phyloP scores from a whole-genome alignment of 176 grass and related monocot genomes.

The Elymus sibiricus region DNA sequence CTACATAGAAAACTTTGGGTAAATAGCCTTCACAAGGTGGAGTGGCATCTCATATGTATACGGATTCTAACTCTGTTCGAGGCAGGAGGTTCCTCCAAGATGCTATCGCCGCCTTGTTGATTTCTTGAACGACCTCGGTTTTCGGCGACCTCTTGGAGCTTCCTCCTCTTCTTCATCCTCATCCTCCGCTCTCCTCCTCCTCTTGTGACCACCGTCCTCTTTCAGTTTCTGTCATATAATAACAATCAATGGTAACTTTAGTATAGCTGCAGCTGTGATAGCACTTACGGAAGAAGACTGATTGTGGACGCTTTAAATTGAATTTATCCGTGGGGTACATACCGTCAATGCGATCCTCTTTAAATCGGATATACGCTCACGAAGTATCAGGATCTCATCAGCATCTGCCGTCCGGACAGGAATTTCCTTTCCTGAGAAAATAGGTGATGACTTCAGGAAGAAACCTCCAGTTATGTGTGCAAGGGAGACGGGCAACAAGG shows the following conservation, averaged over 20 bases:
- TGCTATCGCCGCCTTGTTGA: constrained; percentile 35
- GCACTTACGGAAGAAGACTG: neutral
- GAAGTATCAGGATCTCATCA: constrained; percentile 55
- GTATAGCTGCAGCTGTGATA: neutral
- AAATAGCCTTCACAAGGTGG: neutral
- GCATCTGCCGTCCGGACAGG: constrained; percentile 30
- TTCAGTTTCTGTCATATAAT: constrained; percentile 45
- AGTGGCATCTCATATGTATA: neutral
- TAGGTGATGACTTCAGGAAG: neutral
- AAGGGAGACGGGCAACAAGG: neutral
- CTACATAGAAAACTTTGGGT: neutral
- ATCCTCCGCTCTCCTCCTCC: constrained; percentile 40
- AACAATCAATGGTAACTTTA: neutral
- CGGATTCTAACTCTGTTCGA: neutral
- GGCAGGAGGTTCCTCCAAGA: neutral
- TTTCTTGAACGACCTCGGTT: constrained; percentile 42
- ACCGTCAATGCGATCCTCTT: constrained; percentile 72
- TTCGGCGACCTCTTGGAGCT: constrained; percentile 2
- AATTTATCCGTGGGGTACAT: neutral
- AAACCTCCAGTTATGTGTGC: neutral
- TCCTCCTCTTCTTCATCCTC: constrained; percentile 50
- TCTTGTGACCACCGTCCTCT: constrained; percentile 52
- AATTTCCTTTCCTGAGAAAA: constrained; percentile 55
- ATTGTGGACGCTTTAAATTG: neutral
- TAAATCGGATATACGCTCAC: constrained; percentile 51